These are phyloP conservation scores for Colletotrichum godetiae DNA, from an alignment of 2,329 filamentous ascomycete species.

Conservation along the genomic window DNA sequence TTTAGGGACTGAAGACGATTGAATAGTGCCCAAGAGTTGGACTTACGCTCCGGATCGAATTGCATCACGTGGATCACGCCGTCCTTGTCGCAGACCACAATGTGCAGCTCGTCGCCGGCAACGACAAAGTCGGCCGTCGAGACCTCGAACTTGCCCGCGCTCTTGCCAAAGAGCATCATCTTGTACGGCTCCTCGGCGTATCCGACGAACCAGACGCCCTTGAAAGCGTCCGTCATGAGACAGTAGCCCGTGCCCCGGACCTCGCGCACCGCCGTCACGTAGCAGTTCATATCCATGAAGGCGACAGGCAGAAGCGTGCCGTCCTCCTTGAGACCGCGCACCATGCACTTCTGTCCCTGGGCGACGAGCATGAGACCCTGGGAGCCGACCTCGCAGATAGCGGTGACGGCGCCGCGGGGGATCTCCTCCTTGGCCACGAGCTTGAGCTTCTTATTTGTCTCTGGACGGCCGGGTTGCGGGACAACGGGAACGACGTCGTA, in stretches of 20 bases:
- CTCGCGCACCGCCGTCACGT: constrained; percentile 87
- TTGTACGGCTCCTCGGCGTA: constrained; percentile 98
- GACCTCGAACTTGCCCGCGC: constrained; percentile 80
- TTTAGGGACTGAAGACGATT: constrained; percentile 39
- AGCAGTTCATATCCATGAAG: constrained; percentile 97
- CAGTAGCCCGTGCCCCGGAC: constrained; percentile 86
- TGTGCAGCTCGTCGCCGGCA: constrained; percentile 82
- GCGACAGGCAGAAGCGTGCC: constrained; percentile 92
- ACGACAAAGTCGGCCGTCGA: constrained; percentile 89
- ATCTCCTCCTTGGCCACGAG: constrained; percentile 91
- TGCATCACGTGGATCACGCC: constrained; percentile 90
- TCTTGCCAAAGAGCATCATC: constrained; percentile 93
- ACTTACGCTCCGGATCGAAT: constrained; percentile 92
- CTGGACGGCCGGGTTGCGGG: constrained; percentile 84
- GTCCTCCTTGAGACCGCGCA: constrained; percentile 94
- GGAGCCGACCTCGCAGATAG: constrained; percentile 84
- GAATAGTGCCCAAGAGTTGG: background rate
- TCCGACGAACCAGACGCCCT: constrained; percentile 95
- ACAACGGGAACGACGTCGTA: constrained; percentile 94
- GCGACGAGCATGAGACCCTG: constrained; percentile 91
- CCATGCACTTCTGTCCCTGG: constrained; percentile 97
- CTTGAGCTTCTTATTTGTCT: constrained; percentile 88
- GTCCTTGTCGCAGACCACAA: constrained; percentile 86
- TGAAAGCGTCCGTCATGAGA: constrained; percentile 88
- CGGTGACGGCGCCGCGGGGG: constrained; percentile 89